phyloP scores from a whole-genome alignment of 1,284 basidiomycete genomes.

The Boletus semigastroideus region DNA sequence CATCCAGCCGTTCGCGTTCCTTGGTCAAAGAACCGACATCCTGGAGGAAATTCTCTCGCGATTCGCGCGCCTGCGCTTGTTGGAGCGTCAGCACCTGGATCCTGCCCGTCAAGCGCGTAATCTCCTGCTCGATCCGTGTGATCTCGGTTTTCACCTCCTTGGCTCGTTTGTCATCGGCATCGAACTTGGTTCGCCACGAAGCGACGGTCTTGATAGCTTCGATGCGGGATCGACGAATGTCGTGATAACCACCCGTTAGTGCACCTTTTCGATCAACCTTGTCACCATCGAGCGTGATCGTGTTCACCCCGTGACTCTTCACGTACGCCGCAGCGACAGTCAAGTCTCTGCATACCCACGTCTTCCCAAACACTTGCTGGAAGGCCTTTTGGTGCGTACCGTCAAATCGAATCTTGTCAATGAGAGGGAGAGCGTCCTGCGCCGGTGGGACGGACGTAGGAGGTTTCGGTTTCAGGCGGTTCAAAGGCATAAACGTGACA shows the following conservation, averaged over 20 bases:
- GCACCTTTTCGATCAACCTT: constrained; percentile 97
- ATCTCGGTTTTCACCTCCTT: constrained; percentile 76
- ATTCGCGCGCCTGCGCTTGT: constrained; percentile 69
- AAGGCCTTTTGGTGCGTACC: constrained; percentile 78
- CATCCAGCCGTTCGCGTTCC: constrained; percentile 72
- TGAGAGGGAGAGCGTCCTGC: constrained; percentile 85
- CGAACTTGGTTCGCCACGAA: constrained; percentile 74
- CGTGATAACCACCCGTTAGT: constrained; percentile 95
- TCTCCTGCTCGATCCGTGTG: constrained; percentile 79
- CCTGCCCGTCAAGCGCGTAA: constrained; percentile 74
- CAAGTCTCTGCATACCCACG: constrained; percentile 92
- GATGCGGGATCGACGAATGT: constrained; percentile 85
- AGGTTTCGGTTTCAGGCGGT: constrained; percentile 86
- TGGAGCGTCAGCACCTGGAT: constrained; percentile 73
- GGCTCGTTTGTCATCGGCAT: constrained; percentile 63
- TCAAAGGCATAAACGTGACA: constrained; percentile 98
- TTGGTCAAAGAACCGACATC: constrained; percentile 62
- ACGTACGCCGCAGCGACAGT: constrained; percentile 93
- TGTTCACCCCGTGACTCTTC: constrained; percentile 92
- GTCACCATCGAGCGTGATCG: constrained; percentile 97
- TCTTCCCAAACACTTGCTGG: constrained; percentile 98
- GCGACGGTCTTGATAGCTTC: constrained; percentile 83
- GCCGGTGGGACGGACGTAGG: constrained; percentile 65
- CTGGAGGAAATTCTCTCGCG: constrained; percentile 64
- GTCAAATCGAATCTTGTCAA: constrained; percentile 84